Evolutionary conservation across 345 rosid genomes (phyloP).

Genomic region (Corchorus olitorius): DNA sequence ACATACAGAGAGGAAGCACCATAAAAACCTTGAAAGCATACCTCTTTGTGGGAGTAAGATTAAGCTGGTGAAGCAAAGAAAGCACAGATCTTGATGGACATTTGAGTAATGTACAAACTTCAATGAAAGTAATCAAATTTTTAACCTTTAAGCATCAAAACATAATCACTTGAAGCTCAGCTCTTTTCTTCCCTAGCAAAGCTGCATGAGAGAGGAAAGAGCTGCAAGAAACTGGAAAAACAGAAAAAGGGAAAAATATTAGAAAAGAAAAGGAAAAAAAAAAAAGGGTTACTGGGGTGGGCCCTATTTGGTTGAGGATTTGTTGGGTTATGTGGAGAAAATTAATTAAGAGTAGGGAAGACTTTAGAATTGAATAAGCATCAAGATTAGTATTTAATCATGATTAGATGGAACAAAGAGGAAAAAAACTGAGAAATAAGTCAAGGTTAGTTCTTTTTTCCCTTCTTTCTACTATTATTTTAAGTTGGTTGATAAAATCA

Average conservation of each 20-base stretch:
- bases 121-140: slow-evolving; percentile 1
- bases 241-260: not conserved
- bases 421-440: not conserved
- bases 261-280: not conserved
- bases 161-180: slow-evolving; percentile 2
- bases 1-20: slow-evolving; percentile 1
- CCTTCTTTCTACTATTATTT: not conserved
- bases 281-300: slow-evolving; percentile 1
- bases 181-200: not conserved
- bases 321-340: slow-evolving; percentile 18
- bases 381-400: not conserved
- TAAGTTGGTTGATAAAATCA: not conserved
- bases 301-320: slow-evolving; percentile 12
- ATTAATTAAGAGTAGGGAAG: slow-evolving; percentile 1
- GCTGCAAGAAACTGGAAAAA: not conserved
- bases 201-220: slow-evolving; percentile 14
- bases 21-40: not conserved
- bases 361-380: not conserved
- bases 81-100: slow-evolving; percentile 18
- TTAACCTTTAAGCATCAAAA: slow-evolving; percentile 14
- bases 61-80: slow-evolving; percentile 6
- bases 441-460: not conserved
- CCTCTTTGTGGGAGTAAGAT: slow-evolving; percentile 18
- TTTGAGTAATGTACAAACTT: not conserved
- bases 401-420: slow-evolving; percentile 3